Conservation (phyloP, 2,329 filamentous ascomycete species). For the Stagonosporopsis cucurbitacearum region DNA sequence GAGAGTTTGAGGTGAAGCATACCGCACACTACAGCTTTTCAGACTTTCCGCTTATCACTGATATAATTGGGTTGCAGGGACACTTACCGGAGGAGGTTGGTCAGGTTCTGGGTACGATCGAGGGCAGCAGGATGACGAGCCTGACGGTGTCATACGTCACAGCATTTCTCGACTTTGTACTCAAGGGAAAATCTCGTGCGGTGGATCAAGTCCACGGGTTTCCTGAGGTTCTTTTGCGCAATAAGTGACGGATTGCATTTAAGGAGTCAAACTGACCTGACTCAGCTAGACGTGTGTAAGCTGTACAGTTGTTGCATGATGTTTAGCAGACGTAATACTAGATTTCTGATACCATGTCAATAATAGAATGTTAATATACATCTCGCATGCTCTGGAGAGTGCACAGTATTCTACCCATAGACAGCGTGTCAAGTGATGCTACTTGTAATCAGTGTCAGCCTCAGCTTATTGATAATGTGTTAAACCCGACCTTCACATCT, state of each 20-base stretch:
- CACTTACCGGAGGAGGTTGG: slow-evolving; percentile 24
- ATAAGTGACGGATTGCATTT: not conserved
- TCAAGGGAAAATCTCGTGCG: slow-evolving; percentile 20
- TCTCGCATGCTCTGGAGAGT: not conserved
- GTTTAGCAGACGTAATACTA: not conserved
- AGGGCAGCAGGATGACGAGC: slow-evolving; percentile 29
- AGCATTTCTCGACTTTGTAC: slow-evolving; percentile 29
- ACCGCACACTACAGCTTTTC: slow-evolving; percentile 40
- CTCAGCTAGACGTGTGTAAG: not conserved
- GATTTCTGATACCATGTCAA: not conserved
- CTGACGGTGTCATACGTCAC: slow-evolving; percentile 29
- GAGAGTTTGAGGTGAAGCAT: slow-evolving; percentile 33
- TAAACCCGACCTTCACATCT: not conserved
- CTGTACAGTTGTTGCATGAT: not conserved
- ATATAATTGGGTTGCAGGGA: slow-evolving; percentile 25
- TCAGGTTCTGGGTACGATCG: slow-evolving; percentile 30
- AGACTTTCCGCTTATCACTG: slow-evolving; percentile 29
- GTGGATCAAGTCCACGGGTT: slow-evolving; percentile 16
- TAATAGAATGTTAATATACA: not conserved
- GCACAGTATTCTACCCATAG: not conserved
- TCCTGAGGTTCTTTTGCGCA: slow-evolving; percentile 21
- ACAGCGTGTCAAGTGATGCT: not conserved
- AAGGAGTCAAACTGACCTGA: not conserved
- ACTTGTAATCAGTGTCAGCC: not conserved
- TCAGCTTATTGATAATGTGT: not conserved